Conservation (phyloP, 1,139 yeast species). For the Pichia sp. region DNA sequence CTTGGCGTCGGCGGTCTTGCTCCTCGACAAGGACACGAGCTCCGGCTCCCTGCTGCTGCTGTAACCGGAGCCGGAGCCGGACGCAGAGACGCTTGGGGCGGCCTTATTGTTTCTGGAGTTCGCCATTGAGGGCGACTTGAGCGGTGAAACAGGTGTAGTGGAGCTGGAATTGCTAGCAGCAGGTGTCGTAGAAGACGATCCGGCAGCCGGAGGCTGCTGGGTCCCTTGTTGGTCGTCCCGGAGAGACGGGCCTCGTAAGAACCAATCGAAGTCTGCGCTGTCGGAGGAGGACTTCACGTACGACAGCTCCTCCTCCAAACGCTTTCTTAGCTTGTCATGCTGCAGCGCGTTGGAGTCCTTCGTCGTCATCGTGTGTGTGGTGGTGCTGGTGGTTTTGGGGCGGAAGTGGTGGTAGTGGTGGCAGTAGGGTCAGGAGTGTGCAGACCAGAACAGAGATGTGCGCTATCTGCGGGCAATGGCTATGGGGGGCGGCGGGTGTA, state of each 20-base stretch:
- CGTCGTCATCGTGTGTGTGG: not conserved
- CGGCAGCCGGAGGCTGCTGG: not conserved
- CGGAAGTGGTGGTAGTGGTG: not conserved
- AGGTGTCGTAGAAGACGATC: not conserved
- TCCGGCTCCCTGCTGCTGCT: constrained; percentile 5
- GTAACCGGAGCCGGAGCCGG: not conserved
- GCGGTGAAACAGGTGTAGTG: not conserved
- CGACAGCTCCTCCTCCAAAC: constrained; percentile 22
- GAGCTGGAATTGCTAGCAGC: not conserved
- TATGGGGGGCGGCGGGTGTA: too few species aligned
- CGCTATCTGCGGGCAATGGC: too few species aligned
- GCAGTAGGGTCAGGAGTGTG: not conserved
- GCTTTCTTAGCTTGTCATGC: constrained; percentile 20
- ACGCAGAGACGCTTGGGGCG: not conserved
- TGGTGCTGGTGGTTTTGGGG: not conserved
- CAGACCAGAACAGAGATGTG: not conserved
- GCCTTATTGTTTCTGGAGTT: constrained; percentile 10
- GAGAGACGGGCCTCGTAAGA: constrained; percentile 13
- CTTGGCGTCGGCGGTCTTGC: constrained; percentile 27
- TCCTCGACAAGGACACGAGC: constrained; percentile 19
- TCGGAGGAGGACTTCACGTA: constrained; percentile 14
- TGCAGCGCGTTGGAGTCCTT: constrained; percentile 14
- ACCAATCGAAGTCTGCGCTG: constrained; percentile 22
- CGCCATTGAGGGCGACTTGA: constrained; percentile 15
- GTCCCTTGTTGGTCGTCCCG: not conserved